Evolutionary conservation across 208 protist species (phyloP), one percentile per base, ranked within the genome.

Genomic region (Herpetomonas samuelpessoai): DNA sequence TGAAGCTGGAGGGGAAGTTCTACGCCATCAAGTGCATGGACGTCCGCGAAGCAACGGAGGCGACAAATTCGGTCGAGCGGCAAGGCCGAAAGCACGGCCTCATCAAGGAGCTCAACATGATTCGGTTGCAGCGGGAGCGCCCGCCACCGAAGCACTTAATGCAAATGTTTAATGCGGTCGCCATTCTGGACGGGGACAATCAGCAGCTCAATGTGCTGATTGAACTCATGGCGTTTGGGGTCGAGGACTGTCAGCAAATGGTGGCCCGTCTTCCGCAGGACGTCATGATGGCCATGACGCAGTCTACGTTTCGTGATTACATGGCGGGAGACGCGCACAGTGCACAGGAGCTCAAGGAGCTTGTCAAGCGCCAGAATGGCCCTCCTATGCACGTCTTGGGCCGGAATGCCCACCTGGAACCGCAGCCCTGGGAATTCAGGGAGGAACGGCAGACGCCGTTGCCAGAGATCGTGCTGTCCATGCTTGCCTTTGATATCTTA

Each of bases 391-490:
- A 87, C 48, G 53, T 84, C 1, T 56, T 84, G 25, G 88, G 88
- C 14, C 72, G 88, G n/a, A 77, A 29, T 39, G 67, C 65, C 3
- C 86, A 79, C 61, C 82, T 84, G 46, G 68, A 59, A 16, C 76
- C 86, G 3, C 74, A 84, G 41, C 56, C 68, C 31, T 95, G 88
- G 86, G 85, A 95, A 55, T 76, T 27, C 9, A 65, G 97, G 73
- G 81, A 99, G 39, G 71, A 98, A 30, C 88, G 99, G 0, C 98
- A 99, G 46, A 99, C 98, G 21, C 97, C 99, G 73, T 78, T 99
- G 14, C 98, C 98, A 7, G 97, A 99, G 65, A 99, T 99, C 91
- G 96, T 99, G 48, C 85, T 99, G 16, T 99, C 99, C 53, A 99
- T 99, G 72, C 91, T 99, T 59, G 98, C 99, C 58, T 81, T 97